Conservation (phyloP, 495 filamentous ascomycete genomes). For the Cenococcum geophilum region DNA sequence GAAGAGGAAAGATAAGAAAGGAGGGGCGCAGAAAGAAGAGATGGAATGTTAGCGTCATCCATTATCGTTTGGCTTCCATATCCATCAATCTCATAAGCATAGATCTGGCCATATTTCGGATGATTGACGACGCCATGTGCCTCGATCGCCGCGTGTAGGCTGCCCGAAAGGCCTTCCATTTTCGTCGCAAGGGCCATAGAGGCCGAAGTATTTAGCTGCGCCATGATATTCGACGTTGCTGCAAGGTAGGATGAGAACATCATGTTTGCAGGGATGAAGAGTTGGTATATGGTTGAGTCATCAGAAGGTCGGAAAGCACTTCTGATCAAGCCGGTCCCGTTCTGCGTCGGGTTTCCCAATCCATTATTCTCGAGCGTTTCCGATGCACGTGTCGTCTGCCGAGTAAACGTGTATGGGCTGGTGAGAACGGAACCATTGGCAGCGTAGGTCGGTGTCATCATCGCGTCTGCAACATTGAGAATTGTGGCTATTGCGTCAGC, state of each 20-base stretch:
- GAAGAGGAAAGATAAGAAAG: conserved; percentile 43
- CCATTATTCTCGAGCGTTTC: conserved; percentile 60
- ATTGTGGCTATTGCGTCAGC: conserved; percentile 50
- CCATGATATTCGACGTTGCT: conserved; percentile 50
- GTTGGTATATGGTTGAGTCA: conserved; percentile 54
- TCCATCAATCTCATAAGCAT: conserved; percentile 43
- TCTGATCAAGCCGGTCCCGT: conserved; percentile 55
- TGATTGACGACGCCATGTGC: conserved; percentile 47
- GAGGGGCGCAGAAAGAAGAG: conserved; percentile 50
- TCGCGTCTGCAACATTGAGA: conserved; percentile 52
- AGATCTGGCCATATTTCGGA: conserved; percentile 25
- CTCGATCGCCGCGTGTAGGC: conserved; percentile 48
- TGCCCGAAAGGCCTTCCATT: conserved; percentile 49
- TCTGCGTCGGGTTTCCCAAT: conserved; percentile 51
- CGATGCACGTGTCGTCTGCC: conserved; percentile 49
- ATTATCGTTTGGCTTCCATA: conserved; percentile 49
- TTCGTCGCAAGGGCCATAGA: conserved; percentile 41
- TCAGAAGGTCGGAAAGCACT: conserved; percentile 61
- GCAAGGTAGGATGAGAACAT: conserved; percentile 57
- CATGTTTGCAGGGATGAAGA: conserved; percentile 63
- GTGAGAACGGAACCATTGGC: conserved; percentile 48
- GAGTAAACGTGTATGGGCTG: conserved; percentile 53
- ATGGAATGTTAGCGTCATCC: conserved; percentile 61
- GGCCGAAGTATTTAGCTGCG: conserved; percentile 39
- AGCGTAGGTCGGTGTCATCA: conserved; percentile 54